Evolutionary conservation across 371 early-diverging fungal species (phyloP).

Genomic region (Conidiobolus coronatus): DNA sequence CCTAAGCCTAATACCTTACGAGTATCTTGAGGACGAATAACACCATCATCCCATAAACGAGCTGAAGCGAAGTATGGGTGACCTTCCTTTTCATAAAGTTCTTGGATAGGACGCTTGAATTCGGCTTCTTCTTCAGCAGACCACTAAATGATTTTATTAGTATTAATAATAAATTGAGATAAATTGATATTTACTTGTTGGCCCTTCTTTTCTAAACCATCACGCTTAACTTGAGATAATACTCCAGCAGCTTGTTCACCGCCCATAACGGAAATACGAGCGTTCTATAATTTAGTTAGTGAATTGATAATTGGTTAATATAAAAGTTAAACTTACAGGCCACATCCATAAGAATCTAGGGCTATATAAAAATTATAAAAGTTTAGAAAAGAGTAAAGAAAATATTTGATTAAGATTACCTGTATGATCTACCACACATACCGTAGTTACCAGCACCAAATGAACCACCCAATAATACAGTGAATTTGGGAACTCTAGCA

Average conservation of each 20-base stretch:
- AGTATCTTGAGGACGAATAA: conserved; percentile 82
- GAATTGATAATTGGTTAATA: neutral
- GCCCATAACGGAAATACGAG: conserved; percentile 94
- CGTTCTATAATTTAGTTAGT: conserved; percentile 18
- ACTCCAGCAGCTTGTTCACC: conserved; percentile 96
- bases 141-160: conserved; percentile 19
- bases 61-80: conserved; percentile 84
- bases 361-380: conserved; percentile 10
- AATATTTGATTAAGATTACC: conserved; percentile 1
- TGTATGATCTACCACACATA: conserved; percentile 93
- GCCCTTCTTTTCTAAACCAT: conserved; percentile 63
- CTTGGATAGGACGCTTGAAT: conserved; percentile 73
- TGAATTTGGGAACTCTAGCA: conserved; percentile 89
- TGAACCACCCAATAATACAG: conserved; percentile 78
- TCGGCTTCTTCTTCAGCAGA: conserved; percentile 36
- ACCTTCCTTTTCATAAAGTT: conserved; percentile 79
- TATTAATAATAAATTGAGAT: conserved; percentile 5
- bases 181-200: conserved; percentile 10
- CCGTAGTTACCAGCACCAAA: conserved; percentile 95
- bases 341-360: conserved; percentile 95
- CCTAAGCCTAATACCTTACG: conserved; percentile 70
- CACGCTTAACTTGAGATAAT: conserved; percentile 69
- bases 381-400: neutral
- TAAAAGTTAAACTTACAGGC: conserved; percentile 56
- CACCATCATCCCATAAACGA: conserved; percentile 92